Base-by-base conservation (phyloP, 2,329 filamentous ascomycete genomes). In the Cercospora sp. region DNA sequence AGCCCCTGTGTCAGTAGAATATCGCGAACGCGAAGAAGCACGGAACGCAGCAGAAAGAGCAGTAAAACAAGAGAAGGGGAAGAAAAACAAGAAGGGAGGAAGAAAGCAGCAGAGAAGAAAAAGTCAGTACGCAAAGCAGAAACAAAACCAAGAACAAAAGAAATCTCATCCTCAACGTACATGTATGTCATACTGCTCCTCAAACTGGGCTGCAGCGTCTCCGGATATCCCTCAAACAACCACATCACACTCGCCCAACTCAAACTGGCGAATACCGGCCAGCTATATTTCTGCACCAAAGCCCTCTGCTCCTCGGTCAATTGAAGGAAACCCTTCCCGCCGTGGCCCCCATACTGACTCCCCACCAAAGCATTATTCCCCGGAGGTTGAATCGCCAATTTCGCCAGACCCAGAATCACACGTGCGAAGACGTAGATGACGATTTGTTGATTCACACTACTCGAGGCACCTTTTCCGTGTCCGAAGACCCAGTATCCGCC, bases 111-210 rank as follows among this genome's bases (percentile, higher is more conserved):
- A 13, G 13, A 53, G 48, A 18, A 8, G 45, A 10, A 53, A 7
- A 20, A 53, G 8, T 53, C 36, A 42, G 36, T 42, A 42, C 1
- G 5, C 16, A 16, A 16, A 55, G 23, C 10, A 55, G 13, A 55
- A 30, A 1, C 20, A 28, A 16, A 28, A 53, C 4, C 48, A 53
- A 16, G 20, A 33, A 16, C 55, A 30, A 51, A 68, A 48, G 67
- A 60, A 53, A 65, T 60, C 71, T 63, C 65, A 63, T 13, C 3
- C 12, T 45, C 53, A 42, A 85, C 87, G 77, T 94, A 99, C 84
- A 99, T 97, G 78, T 99, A 99, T 75, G 88, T 92, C 95, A 99
- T 99, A 83, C 93, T 97, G 81, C 89, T 94, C 79, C 93, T 87
- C 84, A 99, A 82, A 80, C 94, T 97, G 68, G 90, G 88, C 85